Evolutionary conservation across 2,329 filamentous ascomycete genomes (phyloP).

Genomic region (Fusarium sp.): DNA sequence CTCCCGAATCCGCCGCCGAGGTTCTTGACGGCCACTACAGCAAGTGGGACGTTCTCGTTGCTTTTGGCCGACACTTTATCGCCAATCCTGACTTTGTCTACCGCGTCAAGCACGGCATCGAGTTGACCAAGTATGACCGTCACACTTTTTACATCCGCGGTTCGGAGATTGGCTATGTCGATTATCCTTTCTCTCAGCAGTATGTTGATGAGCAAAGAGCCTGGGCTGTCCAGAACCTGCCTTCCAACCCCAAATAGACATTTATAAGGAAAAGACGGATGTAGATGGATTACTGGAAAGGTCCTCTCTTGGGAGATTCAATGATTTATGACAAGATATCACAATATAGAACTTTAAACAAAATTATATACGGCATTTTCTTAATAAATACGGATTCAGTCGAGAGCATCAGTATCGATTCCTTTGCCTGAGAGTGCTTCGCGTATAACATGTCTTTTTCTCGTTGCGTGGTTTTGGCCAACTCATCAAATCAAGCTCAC

Average conservation of each 20-base stretch:
- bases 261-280: no score
- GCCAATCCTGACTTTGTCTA: conserved; percentile 48
- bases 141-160: conserved; percentile 41
- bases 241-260: conserved; percentile 2
- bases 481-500: not conserved
- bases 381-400: not conserved
- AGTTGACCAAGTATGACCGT: conserved; percentile 42
- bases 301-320: rapidly evolving
- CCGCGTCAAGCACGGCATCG: conserved; percentile 40
- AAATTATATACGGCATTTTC: no score
- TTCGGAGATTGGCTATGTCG: conserved; percentile 36
- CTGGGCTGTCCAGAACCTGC: conserved; percentile 18
- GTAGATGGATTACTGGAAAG: no score
- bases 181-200: conserved; percentile 34
- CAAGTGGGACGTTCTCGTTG: conserved; percentile 47
- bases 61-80: conserved; percentile 46
- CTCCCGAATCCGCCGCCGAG: conserved; percentile 22
- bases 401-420: not conserved
- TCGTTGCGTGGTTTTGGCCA: not conserved
- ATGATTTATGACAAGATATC: conserved; percentile 1
- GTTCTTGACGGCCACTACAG: conserved; percentile 43
- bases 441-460: not conserved
- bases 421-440: not conserved
- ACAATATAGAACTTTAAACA: not conserved
- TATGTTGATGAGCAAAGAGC: conserved; percentile 18